phyloP scores from a whole-genome alignment of 495 filamentous ascomycete genomes.

The Aspergillus sclerotioniger region DNA sequence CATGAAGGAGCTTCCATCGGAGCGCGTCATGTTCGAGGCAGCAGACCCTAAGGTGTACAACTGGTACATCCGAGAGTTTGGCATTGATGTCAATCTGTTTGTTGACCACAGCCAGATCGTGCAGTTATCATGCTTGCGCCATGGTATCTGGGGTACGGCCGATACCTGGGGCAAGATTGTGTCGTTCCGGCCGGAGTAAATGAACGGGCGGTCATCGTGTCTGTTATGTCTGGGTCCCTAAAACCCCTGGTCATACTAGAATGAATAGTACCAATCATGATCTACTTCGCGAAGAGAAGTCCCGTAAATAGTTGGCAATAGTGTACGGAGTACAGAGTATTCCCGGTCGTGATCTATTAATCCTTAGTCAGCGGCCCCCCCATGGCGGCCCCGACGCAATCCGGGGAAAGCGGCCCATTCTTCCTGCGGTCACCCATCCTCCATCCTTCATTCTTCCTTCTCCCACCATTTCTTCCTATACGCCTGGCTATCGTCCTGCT shows the following conservation, averaged over 20 bases:
- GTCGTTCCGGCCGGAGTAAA: slow-evolving; percentile 40
- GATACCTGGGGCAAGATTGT: slow-evolving; percentile 59
- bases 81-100: slow-evolving; percentile 59
- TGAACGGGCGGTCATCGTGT: background rate
- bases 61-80: slow-evolving; percentile 60
- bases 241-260: no score
- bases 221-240: background rate
- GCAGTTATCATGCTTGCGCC: slow-evolving; percentile 51
- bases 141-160: slow-evolving; percentile 57
- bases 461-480: background rate
- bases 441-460: background rate
- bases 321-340: no score
- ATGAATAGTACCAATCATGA: background rate
- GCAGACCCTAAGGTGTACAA: slow-evolving; percentile 58
- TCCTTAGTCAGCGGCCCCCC: slow-evolving; percentile 15
- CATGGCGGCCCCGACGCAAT: slow-evolving; percentile 7
- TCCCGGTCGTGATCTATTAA: no score
- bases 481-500: background rate
- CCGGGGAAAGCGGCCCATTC: background rate
- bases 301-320: no score
- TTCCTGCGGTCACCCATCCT: no score
- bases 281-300: no score
- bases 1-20: slow-evolving; percentile 51
- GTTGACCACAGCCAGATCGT: slow-evolving; percentile 63
- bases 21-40: slow-evolving; percentile 62